Evolutionary conservation across 176 grass and related monocot species (phyloP).

Genomic region (Ampelocalamus luodianensis): DNA sequence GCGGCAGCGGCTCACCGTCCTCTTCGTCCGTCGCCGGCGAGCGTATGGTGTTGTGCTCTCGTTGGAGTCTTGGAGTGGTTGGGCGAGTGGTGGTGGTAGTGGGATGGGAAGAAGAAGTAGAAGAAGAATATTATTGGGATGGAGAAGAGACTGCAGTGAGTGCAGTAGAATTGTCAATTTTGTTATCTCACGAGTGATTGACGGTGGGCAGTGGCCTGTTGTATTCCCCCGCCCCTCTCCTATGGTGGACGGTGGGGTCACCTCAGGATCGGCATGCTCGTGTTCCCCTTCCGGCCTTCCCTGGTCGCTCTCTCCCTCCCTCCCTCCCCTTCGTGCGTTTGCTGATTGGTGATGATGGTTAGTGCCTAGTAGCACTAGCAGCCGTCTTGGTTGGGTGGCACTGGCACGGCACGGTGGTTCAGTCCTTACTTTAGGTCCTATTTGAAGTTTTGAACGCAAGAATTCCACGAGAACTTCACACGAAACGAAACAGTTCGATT

Average conservation of each 20-base stretch:
- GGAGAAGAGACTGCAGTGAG: not conserved
- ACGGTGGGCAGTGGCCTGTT: not conserved
- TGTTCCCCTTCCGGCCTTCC: not conserved
- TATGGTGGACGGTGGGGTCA: slow-evolving; percentile 13
- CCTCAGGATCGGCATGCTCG: not conserved
- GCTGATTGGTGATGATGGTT: not conserved
- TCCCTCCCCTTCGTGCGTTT: not conserved
- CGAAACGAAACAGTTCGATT: too few relatives aligned
- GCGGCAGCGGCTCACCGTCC: slow-evolving; percentile 30
- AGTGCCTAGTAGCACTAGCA: too few relatives aligned
- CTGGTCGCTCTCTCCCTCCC: not conserved
- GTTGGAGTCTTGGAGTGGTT: not conserved
- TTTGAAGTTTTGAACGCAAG: too few relatives aligned
- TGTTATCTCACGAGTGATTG: too few relatives aligned
- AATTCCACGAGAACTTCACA: too few relatives aligned
- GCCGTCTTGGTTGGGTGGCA: too few relatives aligned
- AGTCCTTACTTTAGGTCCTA: too few relatives aligned
- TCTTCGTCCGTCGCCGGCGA: slow-evolving; percentile 17
- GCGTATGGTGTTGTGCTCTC: slow-evolving; percentile 3
- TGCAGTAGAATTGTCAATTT: not conserved
- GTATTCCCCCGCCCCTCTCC: not conserved
- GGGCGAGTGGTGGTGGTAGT: not conserved
- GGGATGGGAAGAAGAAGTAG: not conserved
- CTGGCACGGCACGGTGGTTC: too few relatives aligned
- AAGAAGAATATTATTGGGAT: slow-evolving; percentile 10